Evolutionary conservation across 2,329 filamentous ascomycete genomes (phyloP), one percentile per base, ranked within the genome.

Genomic region (Colletotrichum spaethianum): DNA sequence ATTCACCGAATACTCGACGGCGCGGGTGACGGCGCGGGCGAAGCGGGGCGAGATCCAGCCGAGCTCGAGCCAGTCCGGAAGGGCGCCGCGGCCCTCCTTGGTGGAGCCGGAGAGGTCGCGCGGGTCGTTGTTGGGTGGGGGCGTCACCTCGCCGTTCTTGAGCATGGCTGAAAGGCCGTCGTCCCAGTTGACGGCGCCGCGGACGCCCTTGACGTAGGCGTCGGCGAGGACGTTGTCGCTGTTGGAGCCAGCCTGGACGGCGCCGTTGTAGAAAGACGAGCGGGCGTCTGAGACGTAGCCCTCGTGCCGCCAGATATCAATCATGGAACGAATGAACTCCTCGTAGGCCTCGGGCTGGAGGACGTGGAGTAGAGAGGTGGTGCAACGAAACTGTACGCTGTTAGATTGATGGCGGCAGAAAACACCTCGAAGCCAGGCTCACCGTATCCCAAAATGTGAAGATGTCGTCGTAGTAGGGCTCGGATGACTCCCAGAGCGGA

Each of bases 181-280:
- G 3, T 84, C 81, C 92, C 92, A 94, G 79, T 93, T 83, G 53
- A 94, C 83, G 4, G 82, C 82, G 5, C 90, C 91, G 16, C 86
- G 83, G 3, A 93, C 86, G 0, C 91, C 91, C 78, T 94, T 94
- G 38, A 93, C 86, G 73, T 89, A 94, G 0, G 92, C 92, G 76
- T 94, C 92, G 2, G 92, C 92, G 20, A 94, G 87, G 4, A 94
- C 87, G 68, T 92, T 93, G 78, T 94, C 92, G 4, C 89, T 88
- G 76, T 93, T 93, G 16, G 88, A 92, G 9, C 92, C 92, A 14
- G 91, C 92, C 78, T 94, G 92, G 0, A 90, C 89, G 20, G 89
- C 88, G 12, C 92, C 92, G 73, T 93, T 94, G 82, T 85, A 92
- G 79, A 93, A 91, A 1, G 89, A 92, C 0, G 90, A 93, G 14